Percentiles rank a stretch among this genome's conserved stretches.
These are phyloP conservation scores for Sphaerosporella brunnea DNA, from an alignment of 495 filamentous ascomycete genomes.

Conservation along the genomic window DNA sequence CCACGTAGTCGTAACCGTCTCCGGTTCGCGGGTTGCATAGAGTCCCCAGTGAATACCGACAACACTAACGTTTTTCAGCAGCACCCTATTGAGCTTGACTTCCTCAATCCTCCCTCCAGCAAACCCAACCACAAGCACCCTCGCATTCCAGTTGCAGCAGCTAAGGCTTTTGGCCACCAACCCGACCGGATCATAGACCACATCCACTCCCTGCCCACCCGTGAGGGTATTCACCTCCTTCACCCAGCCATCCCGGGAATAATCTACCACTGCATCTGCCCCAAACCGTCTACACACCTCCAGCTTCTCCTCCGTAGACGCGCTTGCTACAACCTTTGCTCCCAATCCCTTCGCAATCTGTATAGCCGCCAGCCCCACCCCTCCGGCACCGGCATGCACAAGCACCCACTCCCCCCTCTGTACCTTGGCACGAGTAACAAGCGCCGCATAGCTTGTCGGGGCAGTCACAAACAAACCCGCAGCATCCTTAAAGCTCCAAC, in stretches of 20 bases:
- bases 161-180: conserved; percentile 69
- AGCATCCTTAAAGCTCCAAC: conserved; percentile 70
- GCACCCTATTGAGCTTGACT: conserved; percentile 72
- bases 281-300: conserved; percentile 62
- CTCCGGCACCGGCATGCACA: conserved; percentile 82
- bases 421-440: conserved; percentile 60
- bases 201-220: conserved; percentile 58
- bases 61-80: conserved; percentile 84
- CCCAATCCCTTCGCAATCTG: conserved; percentile 86
- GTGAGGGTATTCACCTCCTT: conserved; percentile 59
- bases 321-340: conserved; percentile 78
- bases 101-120: conserved; percentile 81
- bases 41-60: conserved; percentile 85
- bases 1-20: conserved; percentile 61
- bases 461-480: conserved; percentile 82
- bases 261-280: conserved; percentile 69
- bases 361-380: conserved; percentile 79
- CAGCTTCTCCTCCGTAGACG: conserved; percentile 58
- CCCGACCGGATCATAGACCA: conserved; percentile 80
- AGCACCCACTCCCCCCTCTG: conserved; percentile 72
- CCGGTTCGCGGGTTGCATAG: conserved; percentile 55
- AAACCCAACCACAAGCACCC: conserved; percentile 77
- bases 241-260: conserved; percentile 53
- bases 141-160: conserved; percentile 79
- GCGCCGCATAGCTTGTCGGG: conserved; percentile 72